Conservation (phyloP, 2,329 filamentous ascomycete species). For the Byssoonygena ceratinophila region DNA sequence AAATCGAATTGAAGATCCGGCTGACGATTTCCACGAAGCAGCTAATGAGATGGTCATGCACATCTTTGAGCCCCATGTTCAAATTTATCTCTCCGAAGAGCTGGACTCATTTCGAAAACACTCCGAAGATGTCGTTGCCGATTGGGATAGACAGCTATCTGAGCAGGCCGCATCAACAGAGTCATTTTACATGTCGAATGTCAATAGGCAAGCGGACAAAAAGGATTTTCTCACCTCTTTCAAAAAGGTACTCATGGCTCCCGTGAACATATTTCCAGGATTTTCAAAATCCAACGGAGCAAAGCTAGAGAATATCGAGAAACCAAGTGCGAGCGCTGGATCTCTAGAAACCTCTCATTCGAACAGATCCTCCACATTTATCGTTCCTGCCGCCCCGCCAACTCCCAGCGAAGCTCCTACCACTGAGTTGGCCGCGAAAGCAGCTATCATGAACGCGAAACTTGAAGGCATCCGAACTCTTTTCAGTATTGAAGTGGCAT, state of each 20-base stretch:
- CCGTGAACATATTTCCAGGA: constrained; percentile 75
- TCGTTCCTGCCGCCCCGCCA: constrained; percentile 21
- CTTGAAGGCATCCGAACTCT: constrained; percentile 89
- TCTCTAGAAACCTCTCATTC: constrained; percentile 21
- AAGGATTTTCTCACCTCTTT: constrained; percentile 93
- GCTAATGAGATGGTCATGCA: constrained; percentile 57
- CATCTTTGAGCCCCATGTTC: constrained; percentile 86
- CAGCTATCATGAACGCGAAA: constrained; percentile 91
- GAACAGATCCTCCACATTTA: constrained; percentile 32
- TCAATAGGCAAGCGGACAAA: constrained; percentile 90
- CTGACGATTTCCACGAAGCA: constrained; percentile 51
- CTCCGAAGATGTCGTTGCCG: constrained; percentile 63
- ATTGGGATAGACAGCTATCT: constrained; percentile 84
- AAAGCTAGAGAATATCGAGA: constrained; percentile 22
- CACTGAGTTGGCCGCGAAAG: constrained; percentile 87
- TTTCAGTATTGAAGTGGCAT: constrained; percentile 90
- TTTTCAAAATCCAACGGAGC: constrained; percentile 48
- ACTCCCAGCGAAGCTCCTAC: constrained; percentile 57
- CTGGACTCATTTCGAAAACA: constrained; percentile 70
- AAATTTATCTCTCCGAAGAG: constrained; percentile 85
- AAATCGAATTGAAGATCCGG: constrained; percentile 51
- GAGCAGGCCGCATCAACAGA: constrained; percentile 86
- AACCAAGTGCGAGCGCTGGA: constrained; percentile 19
- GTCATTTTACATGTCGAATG: constrained; percentile 89
- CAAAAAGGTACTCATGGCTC: constrained; percentile 99